Evolutionary conservation across 345 rosid genomes (phyloP).

Genomic region (Eucalyptus regnans): DNA sequence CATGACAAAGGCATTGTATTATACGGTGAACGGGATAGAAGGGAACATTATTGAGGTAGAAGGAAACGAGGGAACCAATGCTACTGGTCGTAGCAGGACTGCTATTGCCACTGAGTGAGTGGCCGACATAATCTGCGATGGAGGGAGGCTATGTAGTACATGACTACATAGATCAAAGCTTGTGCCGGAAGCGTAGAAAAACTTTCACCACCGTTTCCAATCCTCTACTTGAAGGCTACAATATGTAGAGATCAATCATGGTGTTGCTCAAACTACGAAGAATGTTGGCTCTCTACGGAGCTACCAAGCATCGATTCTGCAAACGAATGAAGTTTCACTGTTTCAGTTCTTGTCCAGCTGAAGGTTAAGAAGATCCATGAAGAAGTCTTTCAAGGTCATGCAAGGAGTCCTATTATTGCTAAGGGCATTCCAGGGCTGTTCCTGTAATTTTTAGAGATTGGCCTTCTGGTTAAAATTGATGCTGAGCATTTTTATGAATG

Average conservation of each 20-base stretch:
- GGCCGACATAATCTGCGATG: neutral
- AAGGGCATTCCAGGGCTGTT: neutral
- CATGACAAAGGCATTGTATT: neutral
- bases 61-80: neutral
- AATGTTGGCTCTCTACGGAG: constrained; percentile 62
- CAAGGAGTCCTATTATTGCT: neutral
- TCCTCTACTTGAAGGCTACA: neutral
- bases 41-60: neutral
- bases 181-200: neutral
- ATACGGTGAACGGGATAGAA: neutral
- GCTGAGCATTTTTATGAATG: neutral
- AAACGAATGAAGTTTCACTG: constrained; percentile 29
- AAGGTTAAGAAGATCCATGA: constrained; percentile 40
- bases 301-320: constrained; percentile 23
- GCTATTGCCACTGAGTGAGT: neutral
- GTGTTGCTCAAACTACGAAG: constrained; percentile 10
- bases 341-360: constrained; percentile 32
- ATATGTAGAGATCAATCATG: neutral
- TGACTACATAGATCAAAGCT: neutral
- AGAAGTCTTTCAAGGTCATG: constrained; percentile 36
- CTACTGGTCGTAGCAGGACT: neutral
- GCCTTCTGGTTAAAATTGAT: neutral
- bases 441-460: neutral
- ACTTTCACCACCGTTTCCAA: neutral
- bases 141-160: neutral